These are phyloP conservation scores for Hymenoscyphus linearis DNA, from an alignment of 2,329 filamentous ascomycete species.

Conservation along the genomic window DNA sequence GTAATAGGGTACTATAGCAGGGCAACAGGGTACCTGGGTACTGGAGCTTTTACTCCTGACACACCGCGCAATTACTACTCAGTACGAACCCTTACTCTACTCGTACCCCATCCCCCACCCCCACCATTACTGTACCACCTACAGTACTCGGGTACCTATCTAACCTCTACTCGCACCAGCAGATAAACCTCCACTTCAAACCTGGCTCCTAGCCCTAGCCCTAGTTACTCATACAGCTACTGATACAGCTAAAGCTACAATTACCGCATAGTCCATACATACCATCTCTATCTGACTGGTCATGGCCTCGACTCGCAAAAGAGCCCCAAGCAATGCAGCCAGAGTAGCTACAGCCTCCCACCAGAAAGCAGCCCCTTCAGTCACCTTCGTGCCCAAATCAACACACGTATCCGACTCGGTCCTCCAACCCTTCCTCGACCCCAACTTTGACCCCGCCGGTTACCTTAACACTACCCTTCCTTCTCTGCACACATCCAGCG, in stretches of 20 bases:
- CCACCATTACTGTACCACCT: neutral
- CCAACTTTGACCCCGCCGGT: constrained; percentile 74
- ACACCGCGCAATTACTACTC: neutral
- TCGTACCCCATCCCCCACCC: too few species aligned
- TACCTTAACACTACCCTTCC: constrained; percentile 81
- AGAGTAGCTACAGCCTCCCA: constrained; percentile 8
- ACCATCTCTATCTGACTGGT: neutral
- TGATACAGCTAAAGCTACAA: too few species aligned
- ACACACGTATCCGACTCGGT: constrained; percentile 65
- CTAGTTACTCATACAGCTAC: too few species aligned
- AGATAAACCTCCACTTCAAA: too few species aligned
- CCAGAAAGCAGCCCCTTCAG: constrained; percentile 11
- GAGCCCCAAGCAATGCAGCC: constrained; percentile 26
- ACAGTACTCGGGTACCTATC: too few species aligned
- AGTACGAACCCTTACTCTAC: too few species aligned
- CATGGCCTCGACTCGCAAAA: constrained; percentile 31
- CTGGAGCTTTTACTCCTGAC: neutral
- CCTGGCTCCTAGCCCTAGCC: too few species aligned
- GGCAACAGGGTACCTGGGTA: neutral
- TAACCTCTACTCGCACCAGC: too few species aligned
- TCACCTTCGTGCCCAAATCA: constrained; percentile 35
- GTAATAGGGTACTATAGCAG: too few species aligned
- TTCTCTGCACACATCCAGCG: constrained; percentile 45
- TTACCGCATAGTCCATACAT: neutral
- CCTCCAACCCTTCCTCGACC: constrained; percentile 68